These are phyloP conservation scores for Beta corolliflora DNA, from an alignment of 179 eudicot genomes.

Conservation along the genomic window DNA sequence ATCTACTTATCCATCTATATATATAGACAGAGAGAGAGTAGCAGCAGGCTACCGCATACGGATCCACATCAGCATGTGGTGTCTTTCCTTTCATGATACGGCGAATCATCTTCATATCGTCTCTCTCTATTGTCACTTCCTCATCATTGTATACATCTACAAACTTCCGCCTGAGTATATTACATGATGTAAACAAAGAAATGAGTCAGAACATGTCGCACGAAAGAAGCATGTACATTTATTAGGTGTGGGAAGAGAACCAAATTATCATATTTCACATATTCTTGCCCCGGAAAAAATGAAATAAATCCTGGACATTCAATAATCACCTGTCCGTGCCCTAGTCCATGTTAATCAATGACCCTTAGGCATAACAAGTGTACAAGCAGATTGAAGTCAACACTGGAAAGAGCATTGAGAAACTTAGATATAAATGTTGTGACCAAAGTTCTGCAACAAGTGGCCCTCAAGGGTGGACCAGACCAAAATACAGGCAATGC, in stretches of 20 bases:
- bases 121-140: conserved; percentile 72
- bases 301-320: neutral
- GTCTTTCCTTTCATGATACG: conserved; percentile 78
- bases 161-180: conserved; percentile 63
- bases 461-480: neutral
- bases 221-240: neutral
- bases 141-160: conserved; percentile 85
- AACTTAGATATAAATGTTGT: neutral
- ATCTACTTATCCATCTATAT: no score
- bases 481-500: no score
- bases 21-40: neutral
- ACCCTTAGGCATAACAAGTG: neutral
- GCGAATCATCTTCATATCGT: conserved; percentile 60
- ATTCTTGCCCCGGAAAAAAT: neutral
- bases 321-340: neutral
- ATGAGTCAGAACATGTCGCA: neutral
- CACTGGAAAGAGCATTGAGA: neutral
- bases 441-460: neutral
- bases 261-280: neutral
- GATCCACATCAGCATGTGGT: conserved; percentile 90
- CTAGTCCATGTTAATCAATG: neutral
- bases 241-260: neutral
- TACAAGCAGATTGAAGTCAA: neutral
- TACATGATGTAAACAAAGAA: neutral
- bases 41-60: conserved; percentile 55